A percentile compares a stretch with the other conserved stretches of the same genome.
phyloP scores from a whole-genome alignment of 306 rosid species.

The Vigna unguiculata region DNA sequence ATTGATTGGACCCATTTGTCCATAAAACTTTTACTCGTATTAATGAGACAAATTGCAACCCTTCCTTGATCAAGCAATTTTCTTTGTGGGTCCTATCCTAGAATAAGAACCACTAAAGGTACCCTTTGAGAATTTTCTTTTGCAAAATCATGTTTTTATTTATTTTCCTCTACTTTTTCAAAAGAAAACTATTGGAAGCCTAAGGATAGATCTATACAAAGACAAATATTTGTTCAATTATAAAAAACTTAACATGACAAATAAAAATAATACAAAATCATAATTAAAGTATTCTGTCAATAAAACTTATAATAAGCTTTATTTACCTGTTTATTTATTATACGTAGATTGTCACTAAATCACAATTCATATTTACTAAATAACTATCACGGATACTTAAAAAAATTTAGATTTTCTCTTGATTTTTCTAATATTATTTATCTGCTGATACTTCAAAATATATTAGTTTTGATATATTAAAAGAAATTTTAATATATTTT shows the following conservation, averaged over 20 bases:
- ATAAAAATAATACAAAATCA: too few species aligned
- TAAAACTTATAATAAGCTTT: too few species aligned
- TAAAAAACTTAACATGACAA: too few species aligned
- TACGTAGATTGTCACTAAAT: background rate
- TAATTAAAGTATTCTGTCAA: too few species aligned
- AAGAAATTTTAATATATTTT: too few species aligned
- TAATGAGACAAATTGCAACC: slow-evolving; percentile 46
- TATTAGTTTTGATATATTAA: too few species aligned
- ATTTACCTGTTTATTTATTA: too few species aligned
- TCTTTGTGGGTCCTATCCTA: slow-evolving; percentile 43
- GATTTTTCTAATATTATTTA: background rate
- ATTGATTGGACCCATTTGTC: slow-evolving; percentile 48
- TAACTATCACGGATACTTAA: too few species aligned
- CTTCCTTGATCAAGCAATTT: slow-evolving; percentile 37
- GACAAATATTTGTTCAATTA: too few species aligned
- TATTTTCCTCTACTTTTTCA: background rate
- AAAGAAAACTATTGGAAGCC: background rate
- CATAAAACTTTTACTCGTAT: slow-evolving; percentile 23
- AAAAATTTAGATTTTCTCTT: too few species aligned
- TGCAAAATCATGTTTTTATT: background rate
- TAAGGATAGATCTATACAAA: background rate
- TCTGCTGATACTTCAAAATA: too few species aligned
- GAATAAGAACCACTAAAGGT: slow-evolving; percentile 17
- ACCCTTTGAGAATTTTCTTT: background rate
- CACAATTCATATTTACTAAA: background rate